Percentiles rank a stretch among this genome's conserved stretches.
Evolutionary conservation across 208 protist genomes (phyloP).

Genomic region (Polymyxa betae): DNA sequence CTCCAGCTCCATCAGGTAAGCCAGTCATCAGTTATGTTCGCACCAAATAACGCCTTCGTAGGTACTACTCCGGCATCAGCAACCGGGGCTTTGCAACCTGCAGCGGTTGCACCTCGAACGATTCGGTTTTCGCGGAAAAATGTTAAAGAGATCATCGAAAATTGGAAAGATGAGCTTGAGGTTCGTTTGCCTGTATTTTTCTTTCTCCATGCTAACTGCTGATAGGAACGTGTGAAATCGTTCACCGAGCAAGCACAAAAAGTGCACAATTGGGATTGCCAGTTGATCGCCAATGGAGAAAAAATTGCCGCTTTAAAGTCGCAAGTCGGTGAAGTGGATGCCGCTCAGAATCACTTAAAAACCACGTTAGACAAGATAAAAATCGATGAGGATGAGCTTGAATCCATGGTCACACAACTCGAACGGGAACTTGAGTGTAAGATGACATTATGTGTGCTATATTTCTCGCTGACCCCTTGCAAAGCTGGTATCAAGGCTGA

Average conservation of each 20-base stretch:
- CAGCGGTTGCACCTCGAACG: neutral
- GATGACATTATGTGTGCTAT: neutral
- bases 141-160: conserved; percentile 49
- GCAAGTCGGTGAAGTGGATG: conserved; percentile 3
- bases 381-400: conserved; percentile 49
- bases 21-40: neutral
- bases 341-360: conserved; percentile 36
- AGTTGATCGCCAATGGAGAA: conserved; percentile 36
- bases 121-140: conserved; percentile 18
- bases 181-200: neutral
- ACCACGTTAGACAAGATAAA: conserved; percentile 42
- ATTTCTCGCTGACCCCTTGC: neutral
- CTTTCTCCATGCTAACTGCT: neutral
- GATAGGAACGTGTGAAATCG: conserved; percentile 1
- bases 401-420: conserved; percentile 26
- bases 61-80: neutral
- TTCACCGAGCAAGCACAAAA: conserved; percentile 41
- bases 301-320: conserved; percentile 1
- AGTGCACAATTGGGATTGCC: conserved; percentile 28
- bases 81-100: neutral
- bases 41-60: neutral
- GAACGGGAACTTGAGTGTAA: neutral
- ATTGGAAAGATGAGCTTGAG: conserved; percentile 12
- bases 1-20: neutral
- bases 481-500: neutral